phyloP scores from a whole-genome alignment of 2,329 filamentous ascomycete genomes.

The Ilyonectria robusta region DNA sequence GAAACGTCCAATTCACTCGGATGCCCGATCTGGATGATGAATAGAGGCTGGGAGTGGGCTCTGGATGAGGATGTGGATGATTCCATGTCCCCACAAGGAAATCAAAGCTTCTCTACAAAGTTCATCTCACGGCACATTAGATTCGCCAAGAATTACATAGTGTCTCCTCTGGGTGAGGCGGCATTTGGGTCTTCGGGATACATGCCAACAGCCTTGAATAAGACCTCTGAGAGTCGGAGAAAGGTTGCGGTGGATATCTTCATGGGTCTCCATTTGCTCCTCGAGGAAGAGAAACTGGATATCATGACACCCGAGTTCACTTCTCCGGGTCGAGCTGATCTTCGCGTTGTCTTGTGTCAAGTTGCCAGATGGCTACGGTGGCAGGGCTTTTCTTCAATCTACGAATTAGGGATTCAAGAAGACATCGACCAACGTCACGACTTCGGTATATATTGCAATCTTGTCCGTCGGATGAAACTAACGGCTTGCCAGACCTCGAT shows the following conservation, averaged over 20 bases:
- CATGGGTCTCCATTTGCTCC: conserved; percentile 85
- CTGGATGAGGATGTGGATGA: conserved; percentile 67
- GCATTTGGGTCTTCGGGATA: conserved; percentile 71
- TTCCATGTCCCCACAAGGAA: conserved; percentile 43
- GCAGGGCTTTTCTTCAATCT: conserved; percentile 62
- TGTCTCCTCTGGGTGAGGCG: conserved; percentile 69
- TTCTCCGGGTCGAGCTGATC: conserved; percentile 61
- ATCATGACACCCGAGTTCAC: conserved; percentile 64
- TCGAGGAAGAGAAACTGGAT: conserved; percentile 90
- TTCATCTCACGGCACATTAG: conserved; percentile 68
- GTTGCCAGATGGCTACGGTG: conserved; percentile 88
- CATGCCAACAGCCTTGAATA: conserved; percentile 72
- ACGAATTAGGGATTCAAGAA: conserved; percentile 68
- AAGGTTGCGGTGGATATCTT: conserved; percentile 77
- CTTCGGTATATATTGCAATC: conserved; percentile 51
- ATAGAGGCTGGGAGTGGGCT: conserved; percentile 79
- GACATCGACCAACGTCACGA: conserved; percentile 58
- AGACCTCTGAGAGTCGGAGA: conserved; percentile 69
- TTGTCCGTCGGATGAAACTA: conserved; percentile 4
- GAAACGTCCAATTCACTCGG: conserved; percentile 64
- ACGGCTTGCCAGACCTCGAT: conserved; percentile 47
- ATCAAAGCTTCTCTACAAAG: conserved; percentile 45
- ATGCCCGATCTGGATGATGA: conserved; percentile 72
- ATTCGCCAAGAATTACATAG: conserved; percentile 76
- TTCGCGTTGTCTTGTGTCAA: conserved; percentile 85